Percentiles rank a stretch among this genome's conserved stretches.
Conservation (phyloP, 257 asterid species). For the Mitragyna speciosa region DNA sequence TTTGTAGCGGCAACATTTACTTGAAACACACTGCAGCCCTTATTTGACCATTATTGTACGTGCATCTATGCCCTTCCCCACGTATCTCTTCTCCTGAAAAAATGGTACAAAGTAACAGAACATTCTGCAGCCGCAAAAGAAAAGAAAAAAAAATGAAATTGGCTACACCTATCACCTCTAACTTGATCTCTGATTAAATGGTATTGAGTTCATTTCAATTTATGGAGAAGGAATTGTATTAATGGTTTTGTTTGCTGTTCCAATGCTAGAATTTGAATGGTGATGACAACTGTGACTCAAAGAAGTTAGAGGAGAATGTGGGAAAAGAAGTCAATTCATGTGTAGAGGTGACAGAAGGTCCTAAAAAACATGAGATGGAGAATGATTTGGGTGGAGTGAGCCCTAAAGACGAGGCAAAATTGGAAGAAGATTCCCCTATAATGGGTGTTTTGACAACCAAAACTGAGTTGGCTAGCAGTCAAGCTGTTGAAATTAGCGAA, state of each 20-base stretch:
- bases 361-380: constrained; percentile 43
- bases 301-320: constrained; percentile 31
- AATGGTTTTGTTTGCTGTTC: constrained; percentile 25
- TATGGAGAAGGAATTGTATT: background rate
- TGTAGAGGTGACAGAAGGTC: constrained; percentile 36
- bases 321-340: constrained; percentile 26
- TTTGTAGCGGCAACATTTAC: background rate
- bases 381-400: constrained; percentile 35
- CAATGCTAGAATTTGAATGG: constrained; percentile 58
- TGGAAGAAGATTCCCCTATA: constrained; percentile 90
- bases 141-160: background rate
- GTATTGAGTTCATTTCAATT: background rate
- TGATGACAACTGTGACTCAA: constrained; percentile 38
- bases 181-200: background rate
- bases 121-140: background rate
- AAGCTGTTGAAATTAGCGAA: constrained; percentile 47
- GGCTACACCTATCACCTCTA: background rate
- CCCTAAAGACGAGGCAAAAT: constrained; percentile 45
- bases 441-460: constrained; percentile 69
- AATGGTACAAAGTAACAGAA: background rate
- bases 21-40: background rate
- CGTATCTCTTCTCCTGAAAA: background rate
- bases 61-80: background rate
- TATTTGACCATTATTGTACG: background rate
- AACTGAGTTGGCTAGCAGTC: constrained; percentile 43